Evolutionary conservation across 2,329 filamentous ascomycete genomes (phyloP), one percentile per base, ranked within the genome.

Genomic region (Conoideocrella luteorostrata): DNA sequence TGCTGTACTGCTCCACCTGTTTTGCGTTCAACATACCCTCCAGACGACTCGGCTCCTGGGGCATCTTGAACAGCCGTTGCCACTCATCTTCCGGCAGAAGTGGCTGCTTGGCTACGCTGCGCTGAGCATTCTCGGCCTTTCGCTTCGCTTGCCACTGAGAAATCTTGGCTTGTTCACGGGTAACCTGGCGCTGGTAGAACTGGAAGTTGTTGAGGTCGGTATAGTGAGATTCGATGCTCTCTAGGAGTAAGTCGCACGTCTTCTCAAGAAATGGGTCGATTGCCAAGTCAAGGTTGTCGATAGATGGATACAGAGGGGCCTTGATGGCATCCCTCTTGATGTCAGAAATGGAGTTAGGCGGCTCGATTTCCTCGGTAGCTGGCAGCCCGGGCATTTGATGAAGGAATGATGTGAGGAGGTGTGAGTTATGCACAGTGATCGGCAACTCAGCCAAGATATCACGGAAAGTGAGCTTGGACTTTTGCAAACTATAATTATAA

Each of bases 201-300:
- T 96, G 90, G 74, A 94, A 93, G 78, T 98, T 98, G 81, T 97
- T 97, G 65, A 95, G 85, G 70, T 98, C 93, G 48, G 90, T 95
- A 72, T 97, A 93, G 75, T 98, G 93, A 44, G 86, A 85, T 75
- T 98, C 93, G 65, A 98, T 95, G 74, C 86, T 89, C 62, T 98
- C 93, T 50, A 97, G 82, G 45, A 98, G 80, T 54, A 96, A 80
- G 63, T 98, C 91, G 71, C 89, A 95, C 41, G 91, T 95, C 80
- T 96, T 95, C 77, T 97, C 91, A 38, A 98, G 82, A 77, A 94
- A 95, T 24, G 93, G 93, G 65, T 98, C 93, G 67, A 97, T 94
- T 52, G 86, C 88, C 50, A 98, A 82, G 57, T 95, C 88, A 46
- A 98, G 82, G 52, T 81, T 82, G 59, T 96, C 90, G 64, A 89